Percentiles rank a stretch among this genome's conserved stretches.
These are phyloP conservation scores for Coleophoma cylindrospora DNA, from an alignment of 2,329 filamentous ascomycete genomes.

Conservation along the genomic window DNA sequence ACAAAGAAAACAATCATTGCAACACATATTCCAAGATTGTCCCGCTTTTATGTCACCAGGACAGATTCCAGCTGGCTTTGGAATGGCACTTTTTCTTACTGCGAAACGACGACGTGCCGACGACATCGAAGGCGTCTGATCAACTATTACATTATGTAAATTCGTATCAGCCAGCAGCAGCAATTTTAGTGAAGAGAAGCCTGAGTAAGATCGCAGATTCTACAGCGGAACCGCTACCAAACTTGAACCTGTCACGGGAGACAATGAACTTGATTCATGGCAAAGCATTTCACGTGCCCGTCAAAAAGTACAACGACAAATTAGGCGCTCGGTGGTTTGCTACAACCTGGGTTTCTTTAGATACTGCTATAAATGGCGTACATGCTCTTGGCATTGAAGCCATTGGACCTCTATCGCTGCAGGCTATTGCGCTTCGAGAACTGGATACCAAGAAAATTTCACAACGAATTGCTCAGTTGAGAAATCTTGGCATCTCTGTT, in stretches of 20 bases:
- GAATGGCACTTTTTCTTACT: slow-evolving; percentile 41
- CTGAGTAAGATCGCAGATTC: slow-evolving; percentile 19
- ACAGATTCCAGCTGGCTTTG: slow-evolving; percentile 32
- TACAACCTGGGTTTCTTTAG: slow-evolving; percentile 65
- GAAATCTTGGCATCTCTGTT: slow-evolving; percentile 56
- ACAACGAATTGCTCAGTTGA: slow-evolving; percentile 54
- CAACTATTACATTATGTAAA: slow-evolving; percentile 33
- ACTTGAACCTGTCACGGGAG: slow-evolving; percentile 20
- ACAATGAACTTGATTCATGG: slow-evolving; percentile 27
- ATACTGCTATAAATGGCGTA: slow-evolving; percentile 66
- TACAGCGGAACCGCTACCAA: slow-evolving; percentile 11
- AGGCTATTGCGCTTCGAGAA: slow-evolving; percentile 69
- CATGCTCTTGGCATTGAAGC: slow-evolving; percentile 64
- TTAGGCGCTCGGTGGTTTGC: slow-evolving; percentile 81
- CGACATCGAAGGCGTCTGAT: slow-evolving; percentile 28
- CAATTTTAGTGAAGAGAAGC: slow-evolving; percentile 15
- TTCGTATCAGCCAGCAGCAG: slow-evolving; percentile 23
- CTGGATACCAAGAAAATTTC: slow-evolving; percentile 49
- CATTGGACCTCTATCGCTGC: slow-evolving; percentile 72
- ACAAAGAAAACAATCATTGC: slow-evolving; percentile 28
- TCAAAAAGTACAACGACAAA: slow-evolving; percentile 55
- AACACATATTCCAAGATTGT: slow-evolving; percentile 39
- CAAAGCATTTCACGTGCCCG: slow-evolving; percentile 21
- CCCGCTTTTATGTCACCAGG: slow-evolving; percentile 30
- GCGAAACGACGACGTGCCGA: slow-evolving; percentile 34